Evolutionary conservation across 164 flowering plant genomes (phyloP), one percentile per base, ranked within the genome.

Genomic region (Berberis vulgaris): DNA sequence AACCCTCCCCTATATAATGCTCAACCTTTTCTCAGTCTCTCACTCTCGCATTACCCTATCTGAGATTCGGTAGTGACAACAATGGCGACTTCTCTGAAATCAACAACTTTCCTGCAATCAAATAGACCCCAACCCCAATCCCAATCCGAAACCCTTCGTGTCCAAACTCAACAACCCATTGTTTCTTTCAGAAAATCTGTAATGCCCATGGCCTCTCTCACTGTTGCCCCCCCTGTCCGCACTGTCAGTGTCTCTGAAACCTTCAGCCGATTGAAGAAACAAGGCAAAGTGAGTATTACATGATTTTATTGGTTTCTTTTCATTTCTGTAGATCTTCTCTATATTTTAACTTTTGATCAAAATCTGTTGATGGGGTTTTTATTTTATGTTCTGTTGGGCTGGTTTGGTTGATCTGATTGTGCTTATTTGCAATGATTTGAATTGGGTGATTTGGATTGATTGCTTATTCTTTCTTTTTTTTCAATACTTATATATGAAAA

Each of bases 221-320:
- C 57, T n/a, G 45, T 75, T 56, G 52, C 79, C 26, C 26, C 26
- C 26, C 26, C 26, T 26, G 26, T 26, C 5, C 66, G 76, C 1
- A 58, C 81, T 7, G 66, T 76, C 60, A 87, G 97, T 2, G 70
- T 89, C 54, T 78, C 93, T 11, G 89, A 89, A 45, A 88, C 93
- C 26, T 89, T 92, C 75, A 60, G 77, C 61, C 78, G 62, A 54
- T 65, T 92, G 73, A 88, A 74, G 64, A 59, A 80, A 64, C 78
- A 84, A 64, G 86, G 89, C 68, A 86, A 86, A 73, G 95, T 87
- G 68, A 65, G 84, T 59, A 63, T 60, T 56, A 54, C 60, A 41
- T 6, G 46, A 3, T 57, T 38, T 53, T 7, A 7, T 40, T 5
- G 12, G 41, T 59, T 41, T 41, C 7, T 64, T 61, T 12, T 52